phyloP scores from a whole-genome alignment of 306 rosid species.

The Sesbania bispinosa region DNA sequence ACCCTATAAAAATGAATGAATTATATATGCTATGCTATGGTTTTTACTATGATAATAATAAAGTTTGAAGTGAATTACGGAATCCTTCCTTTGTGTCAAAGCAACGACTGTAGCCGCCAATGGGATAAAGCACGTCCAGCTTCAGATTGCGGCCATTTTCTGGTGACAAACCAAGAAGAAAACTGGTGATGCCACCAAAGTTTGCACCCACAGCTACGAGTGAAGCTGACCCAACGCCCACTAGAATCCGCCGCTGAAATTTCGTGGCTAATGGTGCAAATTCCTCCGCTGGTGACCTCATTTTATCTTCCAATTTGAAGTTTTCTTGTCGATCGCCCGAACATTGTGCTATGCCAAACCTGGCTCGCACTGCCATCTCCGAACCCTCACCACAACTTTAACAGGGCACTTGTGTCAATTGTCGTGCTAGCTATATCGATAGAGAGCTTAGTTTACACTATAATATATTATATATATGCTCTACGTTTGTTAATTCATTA shows the following conservation, averaged over 20 bases:
- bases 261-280: slow-evolving; percentile 50
- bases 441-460: not conserved
- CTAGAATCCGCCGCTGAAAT: slow-evolving; percentile 56
- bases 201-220: slow-evolving; percentile 80
- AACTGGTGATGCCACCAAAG: slow-evolving; percentile 73
- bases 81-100: slow-evolving; percentile 77
- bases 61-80: slow-evolving; percentile 38
- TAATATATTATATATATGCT: not conserved
- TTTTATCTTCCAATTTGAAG: slow-evolving; percentile 8
- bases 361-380: slow-evolving; percentile 37
- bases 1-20: too few species aligned
- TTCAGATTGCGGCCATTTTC: slow-evolving; percentile 58
- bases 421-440: too few species aligned
- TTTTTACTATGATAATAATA: too few species aligned
- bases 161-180: slow-evolving; percentile 67
- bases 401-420: too few species aligned
- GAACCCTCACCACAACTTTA: too few species aligned
- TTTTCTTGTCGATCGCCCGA: slow-evolving; percentile 22
- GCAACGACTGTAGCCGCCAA: slow-evolving; percentile 71
- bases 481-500: not conserved
- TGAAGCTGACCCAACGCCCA: slow-evolving; percentile 78
- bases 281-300: slow-evolving; percentile 48
- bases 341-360: slow-evolving; percentile 29
- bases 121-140: slow-evolving; percentile 74
- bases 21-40: too few species aligned